A percentile compares a stretch with the other conserved stretches of the same genome.
phyloP scores from a whole-genome alignment of 495 filamentous ascomycete genomes.

The Penicillium roqueforti region DNA sequence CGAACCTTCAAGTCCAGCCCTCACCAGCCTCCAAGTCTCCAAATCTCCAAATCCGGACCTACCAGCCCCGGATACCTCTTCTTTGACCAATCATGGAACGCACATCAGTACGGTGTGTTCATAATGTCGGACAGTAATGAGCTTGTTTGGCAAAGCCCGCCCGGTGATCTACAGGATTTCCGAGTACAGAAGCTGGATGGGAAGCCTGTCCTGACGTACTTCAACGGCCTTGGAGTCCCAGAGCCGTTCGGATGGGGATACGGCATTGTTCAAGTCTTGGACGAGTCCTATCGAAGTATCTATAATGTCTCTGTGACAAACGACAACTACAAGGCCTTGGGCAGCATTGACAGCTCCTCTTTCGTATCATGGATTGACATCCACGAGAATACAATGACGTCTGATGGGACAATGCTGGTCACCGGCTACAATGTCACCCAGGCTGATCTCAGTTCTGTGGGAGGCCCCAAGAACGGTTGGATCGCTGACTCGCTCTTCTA shows the following conservation, averaged over 20 bases:
- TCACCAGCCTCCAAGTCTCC: neutral
- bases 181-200: conserved; percentile 1
- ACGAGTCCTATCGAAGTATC: conserved; percentile 35
- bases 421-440: conserved; percentile 41
- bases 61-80: conserved; percentile 2
- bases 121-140: conserved; percentile 3
- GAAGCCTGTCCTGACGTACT: conserved; percentile 5
- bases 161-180: neutral
- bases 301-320: conserved; percentile 17
- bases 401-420: conserved; percentile 41
- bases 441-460: conserved; percentile 34
- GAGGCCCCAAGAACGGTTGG: conserved; percentile 37
- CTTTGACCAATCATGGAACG: conserved; percentile 7
- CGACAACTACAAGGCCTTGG: conserved; percentile 4
- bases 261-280: conserved; percentile 28
- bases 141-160: conserved; percentile 1
- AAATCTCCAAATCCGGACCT: neutral
- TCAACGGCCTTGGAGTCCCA: conserved; percentile 5
- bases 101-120: conserved; percentile 1
- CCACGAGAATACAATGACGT: conserved; percentile 33
- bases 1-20: conserved; percentile 1
- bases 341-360: neutral
- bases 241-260: conserved; percentile 19
- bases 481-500: conserved; percentile 42
- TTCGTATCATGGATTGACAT: conserved; percentile 15